Conservation (phyloP, 345 rosid species). For the Dipteronia sinensis region DNA sequence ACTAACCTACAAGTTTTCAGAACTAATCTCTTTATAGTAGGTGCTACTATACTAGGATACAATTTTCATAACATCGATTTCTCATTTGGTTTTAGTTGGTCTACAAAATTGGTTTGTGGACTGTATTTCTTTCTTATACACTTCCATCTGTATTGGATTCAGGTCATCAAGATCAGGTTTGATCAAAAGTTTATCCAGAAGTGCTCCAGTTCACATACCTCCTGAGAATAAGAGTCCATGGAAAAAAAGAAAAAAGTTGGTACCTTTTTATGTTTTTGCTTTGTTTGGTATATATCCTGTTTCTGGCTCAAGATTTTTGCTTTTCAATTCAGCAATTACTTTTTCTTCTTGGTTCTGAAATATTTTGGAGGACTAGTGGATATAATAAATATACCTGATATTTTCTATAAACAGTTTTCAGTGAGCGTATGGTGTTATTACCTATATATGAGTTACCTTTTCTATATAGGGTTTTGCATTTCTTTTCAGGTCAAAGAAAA, state of each 20-base stretch:
- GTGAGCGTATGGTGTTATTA: not conserved
- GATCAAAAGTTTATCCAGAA: conserved; percentile 36
- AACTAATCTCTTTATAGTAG: conserved; percentile 11
- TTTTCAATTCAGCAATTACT: not conserved
- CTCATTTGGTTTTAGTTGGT: not conserved
- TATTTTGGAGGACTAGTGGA: not conserved
- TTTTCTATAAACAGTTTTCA: not conserved
- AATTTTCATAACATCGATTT: not conserved
- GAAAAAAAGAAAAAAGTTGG: conserved; percentile 48
- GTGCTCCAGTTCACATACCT: conserved; percentile 37
- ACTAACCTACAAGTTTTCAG: not conserved
- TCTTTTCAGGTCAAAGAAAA: conserved; percentile 32
- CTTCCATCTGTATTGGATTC: conserved; percentile 21
- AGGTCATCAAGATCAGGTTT: conserved; percentile 51
- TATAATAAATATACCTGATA: not conserved
- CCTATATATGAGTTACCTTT: not conserved
- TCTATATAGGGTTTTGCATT: not conserved
- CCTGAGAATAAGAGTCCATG: conserved; percentile 41
- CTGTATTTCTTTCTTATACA: conserved; percentile 1
- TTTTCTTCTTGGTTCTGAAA: not conserved
- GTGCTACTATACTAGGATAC: not conserved
- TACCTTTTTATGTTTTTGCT: conserved; percentile 28
- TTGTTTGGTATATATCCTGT: conserved; percentile 9
- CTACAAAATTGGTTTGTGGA: not conserved
- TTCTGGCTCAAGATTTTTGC: not conserved